Percentiles rank a stretch among this genome's conserved stretches.
Evolutionary conservation across 805 yeast genomes (phyloP).

Genomic region (Yarrowia divulgata): DNA sequence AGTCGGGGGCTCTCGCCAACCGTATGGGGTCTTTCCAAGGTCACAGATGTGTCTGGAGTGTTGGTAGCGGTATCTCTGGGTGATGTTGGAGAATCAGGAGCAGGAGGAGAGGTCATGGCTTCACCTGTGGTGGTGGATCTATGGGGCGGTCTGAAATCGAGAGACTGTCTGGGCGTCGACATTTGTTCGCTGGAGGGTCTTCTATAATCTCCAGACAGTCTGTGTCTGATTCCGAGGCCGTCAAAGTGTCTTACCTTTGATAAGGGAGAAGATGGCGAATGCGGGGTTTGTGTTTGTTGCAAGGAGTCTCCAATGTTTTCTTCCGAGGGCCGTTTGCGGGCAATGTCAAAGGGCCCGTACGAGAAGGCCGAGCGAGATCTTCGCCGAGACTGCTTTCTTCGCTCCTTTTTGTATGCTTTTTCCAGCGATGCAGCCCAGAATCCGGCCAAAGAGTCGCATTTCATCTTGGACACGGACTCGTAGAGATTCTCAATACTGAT

Average conservation of each 20-base stretch:
- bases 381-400: slow-evolving; percentile 22
- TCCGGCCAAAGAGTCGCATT: slow-evolving; percentile 77
- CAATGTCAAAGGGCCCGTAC: slow-evolving; percentile 11
- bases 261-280: slow-evolving; percentile 20
- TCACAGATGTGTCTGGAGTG: slow-evolving; percentile 32
- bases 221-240: slow-evolving; percentile 33
- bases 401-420: slow-evolving; percentile 51
- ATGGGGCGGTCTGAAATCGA: slow-evolving; percentile 29
- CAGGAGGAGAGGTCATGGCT: slow-evolving; percentile 28
- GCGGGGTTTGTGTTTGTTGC: background rate
- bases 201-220: slow-evolving; percentile 30
- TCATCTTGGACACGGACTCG: slow-evolving; percentile 61
- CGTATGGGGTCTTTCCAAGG: slow-evolving; percentile 13
- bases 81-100: slow-evolving; percentile 1
- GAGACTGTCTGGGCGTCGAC: slow-evolving; percentile 27
- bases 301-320: slow-evolving; percentile 15
- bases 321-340: slow-evolving; percentile 9
- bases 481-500: slow-evolving; percentile 67
- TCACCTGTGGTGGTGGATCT: slow-evolving; percentile 12
- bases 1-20: slow-evolving; percentile 20
- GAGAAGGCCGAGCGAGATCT: slow-evolving; percentile 2
- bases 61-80: background rate
- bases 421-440: slow-evolving; percentile 74
- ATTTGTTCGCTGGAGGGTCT: slow-evolving; percentile 35
- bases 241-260: slow-evolving; percentile 6